Conservation (phyloP, 495 filamentous ascomycete genomes). For the Apiosordaria backusii region DNA sequence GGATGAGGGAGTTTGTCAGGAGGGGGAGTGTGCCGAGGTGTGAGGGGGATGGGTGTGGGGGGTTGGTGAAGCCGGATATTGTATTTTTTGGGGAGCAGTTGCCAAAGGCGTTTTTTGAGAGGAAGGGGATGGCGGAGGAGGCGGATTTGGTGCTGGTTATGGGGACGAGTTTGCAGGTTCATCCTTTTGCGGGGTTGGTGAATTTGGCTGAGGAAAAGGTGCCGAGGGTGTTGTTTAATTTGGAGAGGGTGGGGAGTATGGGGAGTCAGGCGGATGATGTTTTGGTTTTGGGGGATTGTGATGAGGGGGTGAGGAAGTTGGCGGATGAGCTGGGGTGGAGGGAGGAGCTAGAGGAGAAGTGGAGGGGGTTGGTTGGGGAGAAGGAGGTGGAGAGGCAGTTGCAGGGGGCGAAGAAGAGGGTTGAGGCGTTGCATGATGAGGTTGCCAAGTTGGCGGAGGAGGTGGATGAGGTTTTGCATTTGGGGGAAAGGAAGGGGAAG, state of each 20-base stretch:
- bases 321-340: conserved; percentile 82
- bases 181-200: conserved; percentile 85
- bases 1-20: conserved; percentile 66
- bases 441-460: conserved; percentile 36
- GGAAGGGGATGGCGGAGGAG: conserved; percentile 48
- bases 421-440: conserved; percentile 29
- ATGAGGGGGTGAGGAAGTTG: conserved; percentile 76
- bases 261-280: conserved; percentile 53
- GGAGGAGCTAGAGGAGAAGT: conserved; percentile 67
- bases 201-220: conserved; percentile 52
- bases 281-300: conserved; percentile 53
- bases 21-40: conserved; percentile 67
- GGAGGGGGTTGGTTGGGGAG: conserved; percentile 40
- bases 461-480: conserved; percentile 36
- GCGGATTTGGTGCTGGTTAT: conserved; percentile 86
- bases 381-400: conserved; percentile 42
- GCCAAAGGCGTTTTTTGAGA: conserved; percentile 64
- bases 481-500: conserved; percentile 25
- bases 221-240: conserved; percentile 83
- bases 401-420: conserved; percentile 25
- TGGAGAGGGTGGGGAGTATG: conserved; percentile 76
- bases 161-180: conserved; percentile 85
- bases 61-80: conserved; percentile 93
- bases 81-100: conserved; percentile 86
- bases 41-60: conserved; percentile 54